Percentiles rank a stretch among this genome's conserved stretches.
These are phyloP conservation scores for Kwoniella bestiolae DNA, from an alignment of 768 basidiomycete species.

Conservation along the genomic window DNA sequence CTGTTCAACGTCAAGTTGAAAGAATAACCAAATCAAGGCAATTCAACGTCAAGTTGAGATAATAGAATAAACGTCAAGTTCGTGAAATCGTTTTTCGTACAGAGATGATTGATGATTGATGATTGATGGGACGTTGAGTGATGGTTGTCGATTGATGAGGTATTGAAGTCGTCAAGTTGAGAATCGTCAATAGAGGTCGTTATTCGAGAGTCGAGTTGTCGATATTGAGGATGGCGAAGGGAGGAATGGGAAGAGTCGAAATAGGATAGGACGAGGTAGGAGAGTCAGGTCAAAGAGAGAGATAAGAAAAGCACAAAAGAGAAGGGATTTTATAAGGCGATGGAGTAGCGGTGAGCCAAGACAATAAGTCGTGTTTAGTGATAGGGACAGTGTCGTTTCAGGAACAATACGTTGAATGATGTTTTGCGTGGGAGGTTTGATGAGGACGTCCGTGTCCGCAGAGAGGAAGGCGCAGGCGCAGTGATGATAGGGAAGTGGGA, in stretches of 20 bases:
- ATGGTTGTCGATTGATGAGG: neutral
- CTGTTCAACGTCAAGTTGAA: conserved; percentile 1
- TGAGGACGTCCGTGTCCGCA: conserved; percentile 3
- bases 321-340: too few species aligned
- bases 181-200: neutral
- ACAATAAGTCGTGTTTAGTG: conserved; percentile 1
- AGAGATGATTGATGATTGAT: neutral
- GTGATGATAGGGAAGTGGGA: neutral
- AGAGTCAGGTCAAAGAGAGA: neutral
- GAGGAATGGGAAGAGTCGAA: too few species aligned
- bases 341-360: conserved; percentile 7
- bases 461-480: neutral
- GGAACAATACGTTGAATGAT: conserved; percentile 4
- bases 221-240: too few species aligned
- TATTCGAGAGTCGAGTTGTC: too few species aligned
- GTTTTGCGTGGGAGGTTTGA: neutral
- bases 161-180: neutral
- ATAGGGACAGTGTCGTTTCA: conserved; percentile 9
- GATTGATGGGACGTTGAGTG: neutral
- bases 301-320: neutral
- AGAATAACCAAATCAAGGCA: neutral
- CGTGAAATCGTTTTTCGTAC: neutral
- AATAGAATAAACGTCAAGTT: neutral
- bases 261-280: conserved; percentile 1
- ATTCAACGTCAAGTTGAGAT: conserved; percentile 5